Base-by-base conservation (phyloP, 129 eudicot genomes). In the Artemisia tridentata region DNA sequence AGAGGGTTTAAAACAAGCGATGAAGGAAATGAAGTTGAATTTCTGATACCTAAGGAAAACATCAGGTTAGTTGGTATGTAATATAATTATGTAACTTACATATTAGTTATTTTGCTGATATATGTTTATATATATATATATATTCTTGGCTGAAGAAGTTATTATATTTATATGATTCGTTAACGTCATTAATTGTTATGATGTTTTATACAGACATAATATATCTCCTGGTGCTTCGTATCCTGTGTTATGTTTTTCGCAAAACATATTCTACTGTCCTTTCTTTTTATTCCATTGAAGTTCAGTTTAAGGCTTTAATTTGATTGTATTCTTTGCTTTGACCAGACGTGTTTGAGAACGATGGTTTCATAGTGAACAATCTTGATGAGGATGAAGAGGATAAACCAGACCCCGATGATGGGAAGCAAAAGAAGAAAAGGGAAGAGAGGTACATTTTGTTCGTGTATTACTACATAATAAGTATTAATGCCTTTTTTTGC, bases 301-400 rank as follows among this genome's bases (percentile, higher is more conserved):
- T 70, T 83, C 77, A 75, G 79, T 82, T 85, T 86, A 75, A 50
- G 88, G 47, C 41, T 77, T 0, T 77, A 16, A 70, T 53, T 45
- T 38, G 72, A 23, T 71, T 63, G 38, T 61, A 38, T 63, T 23
- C 64, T 50, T 62, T 54, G 52, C 38, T 13, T 62, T 53, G 87
- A 46, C 87, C 75, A 74, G 95, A 91, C 58, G 89, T 84, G 62
- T 91, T 64, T 38, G 98, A 88, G 80, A 66, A 91, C 14, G 97
- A 91, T 46, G 97, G 93, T 52, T 91, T 91, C 65, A 74, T 91
- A 73, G 96, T 91, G 63, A 85, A 86, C 25, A 87, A 86, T 72
- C 75, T 80, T 64, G 96, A 86, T 34, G 98, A 88, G 41, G 96
- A 34, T 68, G 54, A 80, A 34, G 90, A 71, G 63, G 97, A 71